Evolutionary conservation across 768 basidiomycete species (phyloP), one percentile per base, ranked within the genome.

Genomic region (Epithele typhae): DNA sequence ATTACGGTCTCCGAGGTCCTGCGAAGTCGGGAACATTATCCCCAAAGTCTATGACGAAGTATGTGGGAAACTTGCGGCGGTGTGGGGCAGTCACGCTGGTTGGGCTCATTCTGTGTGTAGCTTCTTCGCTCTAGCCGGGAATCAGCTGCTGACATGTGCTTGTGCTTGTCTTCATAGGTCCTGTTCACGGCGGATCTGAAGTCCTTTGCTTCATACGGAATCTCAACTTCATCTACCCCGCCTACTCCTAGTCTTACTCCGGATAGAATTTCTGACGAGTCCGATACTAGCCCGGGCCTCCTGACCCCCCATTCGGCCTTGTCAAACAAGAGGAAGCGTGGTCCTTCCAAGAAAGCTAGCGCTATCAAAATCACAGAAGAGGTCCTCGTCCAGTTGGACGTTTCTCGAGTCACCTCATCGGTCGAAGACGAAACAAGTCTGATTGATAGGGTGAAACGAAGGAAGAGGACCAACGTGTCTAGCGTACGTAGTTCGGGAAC

Each of bases 81-180:
- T 81, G 0, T 96, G 93, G 93, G 91, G 90, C 8, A 72, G 80
- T 2, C 82, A 86, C 59, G 91, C 91, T 4, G 92, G 93, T 15
- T 95, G 92, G 92, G 87, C 87, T 0, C 93, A 95, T 61, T 81
- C 84, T 0, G 90, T 91, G 49, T 39, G 77, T 30, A n/a, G 7
- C 14, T 30, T 14, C 64, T 23, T 47, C 7, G 25, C 12, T 36
- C 6, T 25, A 12, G 2, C 14, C 3, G 32, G 40, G 9, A 5
- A n/a, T 15, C 15, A 12, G n/a, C 19, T 14, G 7, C 27, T 30
- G 37, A 23, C 9, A 12, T 24, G 37, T 42, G 12, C 30, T 23
- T 19, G 12, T 32, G 1, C 1, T 30, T 23, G 25, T 22, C 24
- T 19, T 18, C 22, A 2, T 40, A 68, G 66, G 67, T 70, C 3